Percentiles rank a stretch among this genome's conserved stretches.
phyloP scores from a whole-genome alignment of 345 rosid species.

The Murraya paniculata region DNA sequence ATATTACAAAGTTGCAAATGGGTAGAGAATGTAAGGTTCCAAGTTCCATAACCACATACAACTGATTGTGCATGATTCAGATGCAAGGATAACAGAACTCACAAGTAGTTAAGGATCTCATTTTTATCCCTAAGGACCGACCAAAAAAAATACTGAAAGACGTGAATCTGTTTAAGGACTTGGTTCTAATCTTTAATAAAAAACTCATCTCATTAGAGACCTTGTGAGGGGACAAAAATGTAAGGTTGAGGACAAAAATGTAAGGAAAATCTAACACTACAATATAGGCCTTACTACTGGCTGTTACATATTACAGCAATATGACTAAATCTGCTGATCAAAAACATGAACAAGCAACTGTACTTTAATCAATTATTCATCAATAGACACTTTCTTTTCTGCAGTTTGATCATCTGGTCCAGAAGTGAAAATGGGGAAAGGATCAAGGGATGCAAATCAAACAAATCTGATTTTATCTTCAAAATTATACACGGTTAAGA shows the following conservation, averaged over 20 bases:
- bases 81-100: background rate
- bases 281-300: background rate
- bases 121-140: background rate
- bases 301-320: background rate
- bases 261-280: background rate
- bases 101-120: background rate
- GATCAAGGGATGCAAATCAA: background rate
- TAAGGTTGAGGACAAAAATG: background rate
- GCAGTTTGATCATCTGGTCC: background rate
- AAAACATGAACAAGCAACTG: background rate
- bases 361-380: background rate
- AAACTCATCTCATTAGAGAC: constrained; percentile 4
- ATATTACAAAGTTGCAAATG: background rate
- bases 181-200: constrained; percentile 1
- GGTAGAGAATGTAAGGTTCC: background rate
- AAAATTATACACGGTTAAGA: background rate
- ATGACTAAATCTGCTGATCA: background rate
- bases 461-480: background rate
- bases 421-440: background rate
- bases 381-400: background rate
- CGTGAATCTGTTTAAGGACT: background rate
- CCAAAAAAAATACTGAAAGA: background rate
- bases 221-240: background rate
- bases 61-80: background rate
- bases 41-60: background rate